Evolutionary conservation across 306 rosid genomes (phyloP).

Genomic region (Arachis stenosperma): DNA sequence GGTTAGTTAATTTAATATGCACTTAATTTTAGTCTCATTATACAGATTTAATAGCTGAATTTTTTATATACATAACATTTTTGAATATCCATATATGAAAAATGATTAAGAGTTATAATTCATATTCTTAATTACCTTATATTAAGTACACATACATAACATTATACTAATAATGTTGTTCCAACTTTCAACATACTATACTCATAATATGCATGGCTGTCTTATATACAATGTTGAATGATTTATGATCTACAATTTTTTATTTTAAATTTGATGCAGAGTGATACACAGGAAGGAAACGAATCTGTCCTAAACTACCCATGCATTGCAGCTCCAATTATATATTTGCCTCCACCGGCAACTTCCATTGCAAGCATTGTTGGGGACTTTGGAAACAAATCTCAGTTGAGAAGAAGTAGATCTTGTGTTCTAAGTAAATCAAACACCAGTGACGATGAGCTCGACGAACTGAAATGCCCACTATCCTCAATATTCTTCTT

Average conservation of each 20-base stretch:
- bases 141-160: too few species aligned
- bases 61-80: too few species aligned
- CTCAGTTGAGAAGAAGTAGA: constrained; percentile 65
- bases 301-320: constrained; percentile 53
- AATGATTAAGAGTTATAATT: too few species aligned
- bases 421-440: constrained; percentile 70
- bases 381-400: constrained; percentile 60
- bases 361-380: constrained; percentile 52
- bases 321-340: constrained; percentile 57
- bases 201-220: too few species aligned
- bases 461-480: constrained; percentile 71
- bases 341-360: constrained; percentile 58
- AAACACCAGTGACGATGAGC: constrained; percentile 81
- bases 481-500: constrained; percentile 54
- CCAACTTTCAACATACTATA: too few species aligned
- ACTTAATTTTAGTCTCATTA: not conserved
- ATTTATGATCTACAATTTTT: too few species aligned
- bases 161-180: too few species aligned
- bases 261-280: constrained; percentile 44
- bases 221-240: too few species aligned
- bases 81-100: too few species aligned
- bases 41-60: not conserved
- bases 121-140: too few species aligned
- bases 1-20: constrained; percentile 46
- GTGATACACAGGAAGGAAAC: constrained; percentile 46